phyloP scores from a whole-genome alignment of 2,329 filamentous ascomycete species.

The Taxawa tesnikishii region DNA sequence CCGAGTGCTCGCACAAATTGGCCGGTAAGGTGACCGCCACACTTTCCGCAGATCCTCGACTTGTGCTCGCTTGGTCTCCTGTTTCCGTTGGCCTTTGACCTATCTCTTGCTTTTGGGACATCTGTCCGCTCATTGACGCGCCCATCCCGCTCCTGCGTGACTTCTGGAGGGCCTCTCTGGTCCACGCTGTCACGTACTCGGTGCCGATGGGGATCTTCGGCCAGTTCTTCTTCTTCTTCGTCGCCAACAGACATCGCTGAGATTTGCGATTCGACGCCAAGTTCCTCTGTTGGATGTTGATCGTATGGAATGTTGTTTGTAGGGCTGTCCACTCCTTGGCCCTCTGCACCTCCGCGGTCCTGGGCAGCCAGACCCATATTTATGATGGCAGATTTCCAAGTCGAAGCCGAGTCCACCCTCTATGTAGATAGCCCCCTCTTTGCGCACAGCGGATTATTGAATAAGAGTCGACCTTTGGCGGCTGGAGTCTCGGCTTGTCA shows the following conservation, averaged over 20 bases:
- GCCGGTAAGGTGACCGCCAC: conserved; percentile 73
- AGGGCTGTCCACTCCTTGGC: too few species aligned
- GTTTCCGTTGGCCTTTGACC: conserved; percentile 5
- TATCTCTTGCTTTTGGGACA: conserved; percentile 1
- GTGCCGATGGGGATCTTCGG: neutral
- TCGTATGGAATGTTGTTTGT: too few species aligned
- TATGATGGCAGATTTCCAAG: too few species aligned
- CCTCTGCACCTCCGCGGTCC: too few species aligned
- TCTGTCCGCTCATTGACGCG: neutral
- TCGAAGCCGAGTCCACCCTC: too few species aligned
- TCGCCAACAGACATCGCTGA: neutral
- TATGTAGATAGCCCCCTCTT: too few species aligned
- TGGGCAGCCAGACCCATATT: neutral
- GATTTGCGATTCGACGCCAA: conserved; percentile 1
- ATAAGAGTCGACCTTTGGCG: too few species aligned
- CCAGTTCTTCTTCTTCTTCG: neutral
- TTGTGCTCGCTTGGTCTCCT: conserved; percentile 20
- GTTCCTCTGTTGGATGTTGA: too few species aligned
- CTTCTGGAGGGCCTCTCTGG: too few species aligned
- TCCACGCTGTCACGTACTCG: neutral
- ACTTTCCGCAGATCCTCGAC: conserved; percentile 59
- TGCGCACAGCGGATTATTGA: too few species aligned
- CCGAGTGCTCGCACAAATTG: conserved; percentile 93
- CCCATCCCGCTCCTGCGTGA: neutral
- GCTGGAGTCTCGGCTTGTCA: too few species aligned